Conservation (phyloP, 2,329 filamentous ascomycete genomes). For the Colletotrichum tamarilloi region DNA sequence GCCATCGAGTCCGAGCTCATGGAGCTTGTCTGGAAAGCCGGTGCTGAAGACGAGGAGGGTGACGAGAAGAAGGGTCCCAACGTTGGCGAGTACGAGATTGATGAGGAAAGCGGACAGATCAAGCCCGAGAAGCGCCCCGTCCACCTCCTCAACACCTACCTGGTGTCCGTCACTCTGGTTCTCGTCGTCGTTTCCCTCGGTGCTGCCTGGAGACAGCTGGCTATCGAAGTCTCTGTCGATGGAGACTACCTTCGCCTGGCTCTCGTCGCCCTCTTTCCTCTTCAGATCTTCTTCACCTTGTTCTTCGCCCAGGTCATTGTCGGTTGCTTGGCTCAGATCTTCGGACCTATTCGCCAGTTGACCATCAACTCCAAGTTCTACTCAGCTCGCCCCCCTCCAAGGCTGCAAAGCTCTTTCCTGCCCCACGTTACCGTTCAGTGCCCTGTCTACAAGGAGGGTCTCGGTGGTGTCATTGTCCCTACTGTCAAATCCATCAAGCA, state of each 20-base stretch:
- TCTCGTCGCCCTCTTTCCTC: constrained; percentile 73
- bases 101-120: constrained; percentile 77
- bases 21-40: constrained; percentile 78
- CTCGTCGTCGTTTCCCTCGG: constrained; percentile 75
- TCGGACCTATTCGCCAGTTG: constrained; percentile 81
- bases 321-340: constrained; percentile 78
- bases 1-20: constrained; percentile 81
- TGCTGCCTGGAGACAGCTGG: constrained; percentile 75
- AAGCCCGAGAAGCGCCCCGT: constrained; percentile 73
- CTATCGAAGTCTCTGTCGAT: constrained; percentile 76
- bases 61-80: constrained; percentile 61
- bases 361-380: constrained; percentile 84
- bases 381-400: constrained; percentile 75
- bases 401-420: constrained; percentile 66
- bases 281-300: constrained; percentile 84
- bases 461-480: constrained; percentile 78
- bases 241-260: constrained; percentile 70
- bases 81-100: constrained; percentile 67
- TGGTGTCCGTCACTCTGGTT: constrained; percentile 74
- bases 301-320: constrained; percentile 85
- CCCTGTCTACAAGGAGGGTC: constrained; percentile 88
- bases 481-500: constrained; percentile 83
- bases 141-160: constrained; percentile 75
- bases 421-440: constrained; percentile 87
- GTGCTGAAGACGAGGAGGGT: constrained; percentile 62